Evolutionary conservation across 2,329 filamentous ascomycete species (phyloP).

Genomic region (Microdochium trichocladiopsis): DNA sequence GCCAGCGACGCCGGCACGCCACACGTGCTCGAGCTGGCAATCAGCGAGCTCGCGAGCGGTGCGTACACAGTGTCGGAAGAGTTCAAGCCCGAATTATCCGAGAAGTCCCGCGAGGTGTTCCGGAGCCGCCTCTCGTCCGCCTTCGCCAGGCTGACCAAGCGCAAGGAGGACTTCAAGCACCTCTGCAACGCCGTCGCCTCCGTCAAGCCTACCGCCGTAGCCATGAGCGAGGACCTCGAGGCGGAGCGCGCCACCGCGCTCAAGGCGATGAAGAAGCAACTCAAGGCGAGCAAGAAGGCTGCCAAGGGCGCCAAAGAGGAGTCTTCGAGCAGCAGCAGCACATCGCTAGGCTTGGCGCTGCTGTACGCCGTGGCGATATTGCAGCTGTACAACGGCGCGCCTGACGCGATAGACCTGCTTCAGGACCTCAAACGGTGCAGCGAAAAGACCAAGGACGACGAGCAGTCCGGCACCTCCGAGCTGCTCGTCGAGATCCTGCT

Average conservation of each 20-base stretch:
- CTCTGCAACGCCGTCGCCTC: slow-evolving; percentile 48
- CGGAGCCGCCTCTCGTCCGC: slow-evolving; percentile 50
- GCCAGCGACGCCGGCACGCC: slow-evolving; percentile 18
- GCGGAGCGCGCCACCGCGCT: slow-evolving; percentile 44
- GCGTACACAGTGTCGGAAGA: slow-evolving; percentile 43
- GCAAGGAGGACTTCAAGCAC: slow-evolving; percentile 42
- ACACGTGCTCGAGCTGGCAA: slow-evolving; percentile 31
- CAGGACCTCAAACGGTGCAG: slow-evolving; percentile 75
- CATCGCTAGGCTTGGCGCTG: slow-evolving; percentile 61
- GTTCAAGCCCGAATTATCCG: slow-evolving; percentile 37
- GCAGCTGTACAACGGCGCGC: slow-evolving; percentile 84
- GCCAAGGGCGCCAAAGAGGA: slow-evolving; percentile 18
- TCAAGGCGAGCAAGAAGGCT: slow-evolving; percentile 30
- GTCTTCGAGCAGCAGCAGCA: slow-evolving; percentile 26
- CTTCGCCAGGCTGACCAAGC: slow-evolving; percentile 49
- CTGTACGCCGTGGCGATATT: slow-evolving; percentile 80
- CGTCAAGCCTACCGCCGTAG: slow-evolving; percentile 42
- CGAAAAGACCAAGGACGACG: slow-evolving; percentile 53
- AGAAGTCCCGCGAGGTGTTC: slow-evolving; percentile 46
- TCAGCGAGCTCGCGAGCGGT: slow-evolving; percentile 46
- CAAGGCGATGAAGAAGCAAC: slow-evolving; percentile 43
- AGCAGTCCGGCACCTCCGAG: slow-evolving; percentile 55
- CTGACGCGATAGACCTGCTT: slow-evolving; percentile 76
- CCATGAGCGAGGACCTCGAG: slow-evolving; percentile 48
- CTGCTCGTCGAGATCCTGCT: slow-evolving; percentile 81